These are phyloP conservation scores for Lachnellula cervina DNA, from an alignment of 2,329 filamentous ascomycete genomes.

Conservation along the genomic window DNA sequence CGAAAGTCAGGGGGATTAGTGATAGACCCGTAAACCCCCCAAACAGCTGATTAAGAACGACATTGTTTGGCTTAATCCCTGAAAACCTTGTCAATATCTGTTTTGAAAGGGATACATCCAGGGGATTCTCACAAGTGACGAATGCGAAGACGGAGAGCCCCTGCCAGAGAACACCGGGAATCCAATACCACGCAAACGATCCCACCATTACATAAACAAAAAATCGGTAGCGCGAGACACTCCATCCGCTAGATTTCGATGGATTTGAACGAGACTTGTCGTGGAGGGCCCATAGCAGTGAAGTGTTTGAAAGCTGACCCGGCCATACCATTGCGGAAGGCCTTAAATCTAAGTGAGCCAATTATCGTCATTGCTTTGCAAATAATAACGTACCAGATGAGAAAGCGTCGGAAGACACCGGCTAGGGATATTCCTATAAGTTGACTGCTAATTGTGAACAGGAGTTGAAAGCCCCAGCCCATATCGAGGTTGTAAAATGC, in stretches of 20 bases:
- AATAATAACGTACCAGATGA: conserved; percentile 42
- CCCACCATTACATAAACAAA: conserved; percentile 36
- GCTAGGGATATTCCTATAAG: conserved; percentile 60
- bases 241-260: conserved; percentile 50
- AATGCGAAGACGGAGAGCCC: conserved; percentile 68
- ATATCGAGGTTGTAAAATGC: conserved; percentile 63
- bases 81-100: conserved; percentile 56
- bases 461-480: conserved; percentile 53
- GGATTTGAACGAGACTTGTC: conserved; percentile 53
- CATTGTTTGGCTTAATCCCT: conserved; percentile 67
- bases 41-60: conserved; percentile 68
- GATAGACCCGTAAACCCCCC: conserved; percentile 63
- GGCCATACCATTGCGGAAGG: conserved; percentile 25
- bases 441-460: conserved; percentile 56
- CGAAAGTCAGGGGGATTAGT: conserved; percentile 67
- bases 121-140: conserved; percentile 64
- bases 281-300: conserved; percentile 44
- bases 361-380: conserved; percentile 20
- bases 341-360: conserved; percentile 22
- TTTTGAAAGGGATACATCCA: conserved; percentile 24
- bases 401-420: conserved; percentile 54
- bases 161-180: conserved; percentile 58
- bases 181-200: conserved; percentile 49
- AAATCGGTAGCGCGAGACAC: conserved; percentile 37
- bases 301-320: conserved; percentile 15